Evolutionary conservation across 768 basidiomycete species (phyloP).

Genomic region (Lactarius hatsudake): DNA sequence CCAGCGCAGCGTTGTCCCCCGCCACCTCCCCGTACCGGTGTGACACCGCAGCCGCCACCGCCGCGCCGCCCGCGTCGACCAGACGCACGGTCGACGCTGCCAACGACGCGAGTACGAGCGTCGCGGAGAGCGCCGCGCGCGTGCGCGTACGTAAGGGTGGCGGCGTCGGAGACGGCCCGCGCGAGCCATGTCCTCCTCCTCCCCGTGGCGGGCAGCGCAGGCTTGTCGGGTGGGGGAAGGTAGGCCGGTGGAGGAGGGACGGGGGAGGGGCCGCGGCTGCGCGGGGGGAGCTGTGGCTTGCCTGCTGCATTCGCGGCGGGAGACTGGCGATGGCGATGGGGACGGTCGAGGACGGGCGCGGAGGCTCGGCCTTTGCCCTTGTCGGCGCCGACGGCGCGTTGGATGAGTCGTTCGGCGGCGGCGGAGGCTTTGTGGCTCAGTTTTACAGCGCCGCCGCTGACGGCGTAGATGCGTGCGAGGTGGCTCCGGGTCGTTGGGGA

Average conservation of each 20-base stretch:
- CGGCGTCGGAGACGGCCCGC: conserved; percentile 5
- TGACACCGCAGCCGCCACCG: conserved; percentile 25
- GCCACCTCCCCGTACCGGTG: conserved; percentile 24
- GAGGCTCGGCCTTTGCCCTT: conserved; percentile 14
- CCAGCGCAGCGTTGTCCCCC: conserved; percentile 21
- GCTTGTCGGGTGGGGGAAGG: neutral
- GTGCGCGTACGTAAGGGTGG: conserved; percentile 1
- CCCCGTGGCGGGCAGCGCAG: conserved; percentile 4
- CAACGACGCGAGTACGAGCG: conserved; percentile 22
- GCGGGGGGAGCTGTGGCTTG: conserved; percentile 24
- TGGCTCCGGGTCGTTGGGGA: conserved; percentile 26
- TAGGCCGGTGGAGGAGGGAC: neutral
- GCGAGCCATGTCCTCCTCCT: neutral
- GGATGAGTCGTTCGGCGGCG: conserved; percentile 18
- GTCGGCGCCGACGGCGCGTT: conserved; percentile 5
- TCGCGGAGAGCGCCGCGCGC: conserved; percentile 22
- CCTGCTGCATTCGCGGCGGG: neutral
- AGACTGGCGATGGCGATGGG: neutral
- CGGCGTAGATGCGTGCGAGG: conserved; percentile 20
- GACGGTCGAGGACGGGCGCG: neutral
- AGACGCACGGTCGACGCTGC: conserved; percentile 13
- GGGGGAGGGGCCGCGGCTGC: conserved; percentile 18
- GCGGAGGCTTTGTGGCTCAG: conserved; percentile 23
- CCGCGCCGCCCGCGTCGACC: conserved; percentile 19
- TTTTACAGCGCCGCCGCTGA: conserved; percentile 24